Percentiles rank a stretch among this genome's conserved stretches.
phyloP scores from a whole-genome alignment of 257 asterid genomes.

The Pogostemon cablin region DNA sequence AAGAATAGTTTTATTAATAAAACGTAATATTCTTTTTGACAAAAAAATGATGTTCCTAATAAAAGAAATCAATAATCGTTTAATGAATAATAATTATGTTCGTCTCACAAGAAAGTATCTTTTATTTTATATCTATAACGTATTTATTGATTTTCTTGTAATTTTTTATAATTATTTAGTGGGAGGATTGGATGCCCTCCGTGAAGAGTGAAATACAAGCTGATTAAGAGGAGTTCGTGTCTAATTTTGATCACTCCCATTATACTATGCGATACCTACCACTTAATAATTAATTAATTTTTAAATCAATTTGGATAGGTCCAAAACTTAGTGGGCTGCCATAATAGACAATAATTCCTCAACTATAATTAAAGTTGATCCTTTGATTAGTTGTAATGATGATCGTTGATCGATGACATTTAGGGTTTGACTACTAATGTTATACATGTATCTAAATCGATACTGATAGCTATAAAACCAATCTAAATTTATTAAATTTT shows the following conservation, averaged over 20 bases:
- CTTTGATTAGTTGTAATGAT: slow-evolving; percentile 16
- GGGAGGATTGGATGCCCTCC: slow-evolving; percentile 25
- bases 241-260: not conserved
- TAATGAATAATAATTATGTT: no score
- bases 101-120: no score
- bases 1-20: no score
- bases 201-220: slow-evolving; percentile 30
- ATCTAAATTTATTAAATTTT: no score
- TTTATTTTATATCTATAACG: slow-evolving; percentile 16
- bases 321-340: slow-evolving; percentile 40
- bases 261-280: slow-evolving; percentile 11
- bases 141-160: slow-evolving; percentile 2
- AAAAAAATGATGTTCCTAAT: no score
- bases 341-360: slow-evolving; percentile 25
- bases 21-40: no score
- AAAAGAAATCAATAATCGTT: no score
- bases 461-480: no score
- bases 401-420: not conserved
- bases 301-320: slow-evolving; percentile 25
- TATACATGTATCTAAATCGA: no score
- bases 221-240: slow-evolving; percentile 12
- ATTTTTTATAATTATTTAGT: slow-evolving; percentile 26
- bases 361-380: slow-evolving; percentile 22
- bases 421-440: slow-evolving; percentile 6
- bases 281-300: not conserved